Evolutionary conservation across 2,329 filamentous ascomycete genomes (phyloP).

Genomic region (Ophiostoma piceae): DNA sequence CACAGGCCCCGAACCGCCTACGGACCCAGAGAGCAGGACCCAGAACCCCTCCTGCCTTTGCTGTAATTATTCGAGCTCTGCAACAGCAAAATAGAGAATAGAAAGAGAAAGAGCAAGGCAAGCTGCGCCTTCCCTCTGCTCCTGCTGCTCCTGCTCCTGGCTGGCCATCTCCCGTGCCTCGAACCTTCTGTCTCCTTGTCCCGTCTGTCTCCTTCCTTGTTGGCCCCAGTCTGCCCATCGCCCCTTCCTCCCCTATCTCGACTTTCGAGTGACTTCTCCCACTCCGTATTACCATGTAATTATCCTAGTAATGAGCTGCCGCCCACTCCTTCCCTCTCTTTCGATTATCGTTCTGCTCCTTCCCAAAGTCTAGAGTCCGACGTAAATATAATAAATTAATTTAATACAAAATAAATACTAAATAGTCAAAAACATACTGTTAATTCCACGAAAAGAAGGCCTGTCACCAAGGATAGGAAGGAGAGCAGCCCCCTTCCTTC

Average conservation of each 20-base stretch:
- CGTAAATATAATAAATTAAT: neutral
- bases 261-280: neutral
- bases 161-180: constrained; percentile 19
- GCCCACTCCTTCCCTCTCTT: constrained; percentile 8
- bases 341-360: neutral
- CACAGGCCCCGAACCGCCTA: neutral
- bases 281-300: neutral
- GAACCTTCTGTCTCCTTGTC: constrained; percentile 20
- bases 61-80: neutral
- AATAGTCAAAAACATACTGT: too few species aligned
- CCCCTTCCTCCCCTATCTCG: constrained; percentile 9
- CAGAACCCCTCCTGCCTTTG: neutral
- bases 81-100: neutral
- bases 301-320: neutral
- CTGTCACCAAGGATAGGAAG: constrained; percentile 5
- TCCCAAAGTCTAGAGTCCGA: neutral
- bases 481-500: neutral
- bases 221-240: constrained; percentile 8
- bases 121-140: neutral
- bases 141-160: constrained; percentile 10
- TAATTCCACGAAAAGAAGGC: constrained; percentile 10
- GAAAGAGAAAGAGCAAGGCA: neutral
- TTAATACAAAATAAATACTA: neutral
- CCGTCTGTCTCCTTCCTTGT: constrained; percentile 15
- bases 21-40: neutral